Percentiles rank a stretch among this genome's conserved stretches.
Conservation (phyloP, 2,329 filamentous ascomycete species). For the Phaeosphaeria sp. region DNA sequence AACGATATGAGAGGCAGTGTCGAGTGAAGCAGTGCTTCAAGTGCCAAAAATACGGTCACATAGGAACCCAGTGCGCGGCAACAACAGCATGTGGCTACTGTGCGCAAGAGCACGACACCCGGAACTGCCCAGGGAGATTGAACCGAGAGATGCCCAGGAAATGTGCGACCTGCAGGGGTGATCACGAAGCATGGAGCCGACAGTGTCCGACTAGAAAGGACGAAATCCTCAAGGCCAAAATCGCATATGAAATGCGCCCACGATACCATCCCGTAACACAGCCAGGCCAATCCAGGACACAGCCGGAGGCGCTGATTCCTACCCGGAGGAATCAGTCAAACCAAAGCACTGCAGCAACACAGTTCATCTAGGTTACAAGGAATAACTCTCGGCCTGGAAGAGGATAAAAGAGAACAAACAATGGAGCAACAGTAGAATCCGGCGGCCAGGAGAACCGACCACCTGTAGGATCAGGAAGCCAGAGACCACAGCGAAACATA, state of each 20-base stretch:
- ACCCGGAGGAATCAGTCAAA: too few relatives aligned
- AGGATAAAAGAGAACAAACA: too few relatives aligned
- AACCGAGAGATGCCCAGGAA: constrained; percentile 13
- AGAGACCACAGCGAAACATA: too few relatives aligned
- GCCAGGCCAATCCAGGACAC: too few relatives aligned
- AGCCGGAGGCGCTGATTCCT: too few relatives aligned
- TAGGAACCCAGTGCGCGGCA: constrained; percentile 28
- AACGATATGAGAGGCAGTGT: constrained; percentile 22
- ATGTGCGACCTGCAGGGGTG: constrained; percentile 16
- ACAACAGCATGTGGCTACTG: constrained; percentile 21
- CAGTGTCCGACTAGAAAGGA: constrained; percentile 20
- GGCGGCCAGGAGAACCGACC: too few relatives aligned
- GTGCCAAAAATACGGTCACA: constrained; percentile 24
- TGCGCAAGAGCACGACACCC: constrained; percentile 13
- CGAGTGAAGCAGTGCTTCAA: constrained; percentile 21
- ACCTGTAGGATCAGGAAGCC: too few relatives aligned
- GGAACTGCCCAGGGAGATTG: constrained; percentile 12
- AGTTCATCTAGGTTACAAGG: too few relatives aligned
- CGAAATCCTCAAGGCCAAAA: constrained; percentile 16
- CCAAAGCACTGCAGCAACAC: too few relatives aligned
- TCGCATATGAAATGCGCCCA: constrained; percentile 15
- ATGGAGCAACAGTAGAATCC: too few relatives aligned
- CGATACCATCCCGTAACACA: constrained; percentile 10
- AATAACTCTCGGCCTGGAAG: too few relatives aligned
- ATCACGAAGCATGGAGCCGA: constrained; percentile 18